Percentiles rank a stretch among this genome's conserved stretches.
Conservation (phyloP, 495 filamentous ascomycete genomes). For the Trichocladium antarcticum region DNA sequence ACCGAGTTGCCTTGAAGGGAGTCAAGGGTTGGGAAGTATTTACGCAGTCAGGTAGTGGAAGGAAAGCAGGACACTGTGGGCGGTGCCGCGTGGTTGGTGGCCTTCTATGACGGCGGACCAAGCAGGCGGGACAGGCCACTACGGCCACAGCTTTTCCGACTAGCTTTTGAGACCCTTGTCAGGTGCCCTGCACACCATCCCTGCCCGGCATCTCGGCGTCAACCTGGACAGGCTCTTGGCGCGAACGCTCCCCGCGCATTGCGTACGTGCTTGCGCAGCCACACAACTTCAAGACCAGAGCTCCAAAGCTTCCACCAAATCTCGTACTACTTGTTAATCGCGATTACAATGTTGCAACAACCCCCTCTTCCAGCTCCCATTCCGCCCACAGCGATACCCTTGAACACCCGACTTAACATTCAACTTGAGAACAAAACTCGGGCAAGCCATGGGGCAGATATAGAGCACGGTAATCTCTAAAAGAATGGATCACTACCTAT, state of each 20-base stretch:
- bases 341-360: too few species aligned
- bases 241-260: conserved; percentile 1
- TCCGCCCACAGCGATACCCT: too few species aligned
- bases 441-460: too few species aligned
- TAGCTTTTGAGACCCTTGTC: background rate
- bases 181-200: conserved; percentile 5
- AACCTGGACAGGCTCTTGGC: background rate
- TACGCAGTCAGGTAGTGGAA: background rate
- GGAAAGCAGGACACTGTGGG: conserved; percentile 5
- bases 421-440: too few species aligned
- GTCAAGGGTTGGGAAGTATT: background rate
- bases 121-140: too few species aligned
- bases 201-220: background rate
- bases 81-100: conserved; percentile 19
- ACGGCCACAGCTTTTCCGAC: background rate
- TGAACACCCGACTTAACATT: too few species aligned
- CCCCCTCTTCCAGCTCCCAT: too few species aligned
- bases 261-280: conserved; percentile 8
- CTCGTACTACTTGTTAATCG: too few species aligned
- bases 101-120: conserved; percentile 4
- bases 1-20: too few species aligned
- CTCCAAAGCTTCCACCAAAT: too few species aligned
- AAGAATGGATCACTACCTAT: too few species aligned
- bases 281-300: background rate
- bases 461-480: too few species aligned